Percentiles rank a stretch among this genome's conserved stretches.
phyloP scores from a whole-genome alignment of 1,284 basidiomycete genomes.

The Volvariella volvacea region DNA sequence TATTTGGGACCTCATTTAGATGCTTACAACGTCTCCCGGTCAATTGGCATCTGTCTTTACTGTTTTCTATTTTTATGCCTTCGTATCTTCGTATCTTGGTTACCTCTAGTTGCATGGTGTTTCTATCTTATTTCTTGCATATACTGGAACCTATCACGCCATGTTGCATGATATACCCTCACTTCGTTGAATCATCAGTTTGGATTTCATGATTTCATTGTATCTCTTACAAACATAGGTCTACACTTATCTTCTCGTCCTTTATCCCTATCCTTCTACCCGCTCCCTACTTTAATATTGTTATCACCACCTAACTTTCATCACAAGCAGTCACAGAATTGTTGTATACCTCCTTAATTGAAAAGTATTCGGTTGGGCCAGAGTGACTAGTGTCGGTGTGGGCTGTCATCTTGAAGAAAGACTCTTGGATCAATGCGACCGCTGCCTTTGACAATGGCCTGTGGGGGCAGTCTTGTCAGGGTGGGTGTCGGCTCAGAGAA shows the following conservation, averaged over 20 bases:
- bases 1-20: no score
- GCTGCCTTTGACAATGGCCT: no score
- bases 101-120: constrained; percentile 12
- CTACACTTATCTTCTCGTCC: constrained; percentile 7
- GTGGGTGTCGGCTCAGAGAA: no score
- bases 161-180: constrained; percentile 4
- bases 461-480: no score
- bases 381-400: no score
- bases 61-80: constrained; percentile 8
- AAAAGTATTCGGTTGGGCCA: no score
- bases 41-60: background rate
- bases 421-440: no score
- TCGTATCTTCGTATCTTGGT: constrained; percentile 10
- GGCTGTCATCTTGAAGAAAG: no score
- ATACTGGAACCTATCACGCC: background rate
- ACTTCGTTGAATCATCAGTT: constrained; percentile 1
- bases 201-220: constrained; percentile 12
- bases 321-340: background rate
- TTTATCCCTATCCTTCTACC: constrained; percentile 9
- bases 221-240: constrained; percentile 12
- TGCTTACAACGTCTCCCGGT: no score
- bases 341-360: no score
- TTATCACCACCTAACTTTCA: constrained; percentile 11
- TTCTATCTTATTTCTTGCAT: constrained; percentile 10
- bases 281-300: constrained; percentile 13